Evolutionary conservation across 495 filamentous ascomycete species (phyloP).

Genomic region (Tuber umbilicatum): DNA sequence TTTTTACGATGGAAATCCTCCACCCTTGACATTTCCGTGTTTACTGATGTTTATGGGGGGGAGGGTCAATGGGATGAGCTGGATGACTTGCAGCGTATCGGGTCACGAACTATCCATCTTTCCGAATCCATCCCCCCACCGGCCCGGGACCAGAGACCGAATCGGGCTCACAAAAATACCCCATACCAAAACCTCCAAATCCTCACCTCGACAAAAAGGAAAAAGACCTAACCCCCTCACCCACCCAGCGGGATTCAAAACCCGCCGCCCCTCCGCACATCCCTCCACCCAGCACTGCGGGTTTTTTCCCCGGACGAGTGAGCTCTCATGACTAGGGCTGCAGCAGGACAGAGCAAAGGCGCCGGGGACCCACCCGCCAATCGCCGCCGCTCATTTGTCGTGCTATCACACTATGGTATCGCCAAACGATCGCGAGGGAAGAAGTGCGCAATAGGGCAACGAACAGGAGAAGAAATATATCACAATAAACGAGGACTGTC

Average conservation of each 20-base stretch:
- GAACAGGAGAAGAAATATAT: not conserved
- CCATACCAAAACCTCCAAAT: not conserved
- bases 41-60: not conserved
- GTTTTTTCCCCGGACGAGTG: not conserved
- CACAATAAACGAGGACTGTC: not conserved
- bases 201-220: not conserved
- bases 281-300: not conserved
- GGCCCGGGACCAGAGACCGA: not conserved
- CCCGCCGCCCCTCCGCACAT: not conserved
- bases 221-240: not conserved
- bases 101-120: not conserved
- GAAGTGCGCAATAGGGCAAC: not conserved
- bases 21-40: too few species aligned
- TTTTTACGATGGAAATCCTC: not conserved
- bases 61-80: not conserved
- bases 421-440: not conserved
- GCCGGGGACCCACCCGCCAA: not conserved
- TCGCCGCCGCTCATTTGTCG: not conserved
- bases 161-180: not conserved
- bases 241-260: not conserved
- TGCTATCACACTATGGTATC: not conserved
- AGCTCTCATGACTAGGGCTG: not conserved
- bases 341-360: not conserved
- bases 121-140: not conserved
- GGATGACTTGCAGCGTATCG: not conserved